Percentiles rank a stretch among this genome's conserved stretches.
Evolutionary conservation across 805 yeast species (phyloP).

Genomic region (Scheffersomyces ergatensis): DNA sequence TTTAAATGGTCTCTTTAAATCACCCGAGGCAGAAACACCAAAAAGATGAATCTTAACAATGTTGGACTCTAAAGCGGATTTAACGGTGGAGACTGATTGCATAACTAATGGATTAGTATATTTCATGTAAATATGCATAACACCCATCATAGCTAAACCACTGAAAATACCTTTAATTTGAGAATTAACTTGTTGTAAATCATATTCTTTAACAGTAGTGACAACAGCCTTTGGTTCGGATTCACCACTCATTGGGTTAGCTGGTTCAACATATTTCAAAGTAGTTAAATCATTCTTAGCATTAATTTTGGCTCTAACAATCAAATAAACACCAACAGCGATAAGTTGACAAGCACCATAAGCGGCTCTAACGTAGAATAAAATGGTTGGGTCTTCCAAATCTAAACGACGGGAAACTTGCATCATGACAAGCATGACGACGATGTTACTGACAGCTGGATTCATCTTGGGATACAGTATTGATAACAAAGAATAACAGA

Average conservation of each 20-base stretch:
- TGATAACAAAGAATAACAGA: neutral
- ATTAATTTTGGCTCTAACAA: constrained; percentile 57
- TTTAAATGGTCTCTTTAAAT: constrained; percentile 95
- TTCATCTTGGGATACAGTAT: constrained; percentile 48
- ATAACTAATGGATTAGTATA: constrained; percentile 95
- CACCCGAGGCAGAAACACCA: constrained; percentile 80
- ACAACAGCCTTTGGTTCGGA: constrained; percentile 72
- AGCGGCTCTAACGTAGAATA: constrained; percentile 71
- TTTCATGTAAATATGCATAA: constrained; percentile 97
- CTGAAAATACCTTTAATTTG: constrained; percentile 83
- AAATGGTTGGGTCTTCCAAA: constrained; percentile 75
- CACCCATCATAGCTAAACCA: constrained; percentile 93
- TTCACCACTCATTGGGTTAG: constrained; percentile 75
- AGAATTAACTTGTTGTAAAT: constrained; percentile 77
- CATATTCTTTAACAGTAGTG: constrained; percentile 94
- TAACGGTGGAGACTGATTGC: constrained; percentile 89
- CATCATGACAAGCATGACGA: constrained; percentile 94
- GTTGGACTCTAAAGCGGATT: constrained; percentile 86
- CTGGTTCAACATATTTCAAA: constrained; percentile 84
- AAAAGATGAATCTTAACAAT: constrained; percentile 88
- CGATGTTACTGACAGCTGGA: constrained; percentile 84
- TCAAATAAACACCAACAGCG: constrained; percentile 65
- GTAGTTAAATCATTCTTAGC: constrained; percentile 88
- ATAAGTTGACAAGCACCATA: constrained; percentile 66
- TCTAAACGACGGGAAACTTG: constrained; percentile 87